These are phyloP conservation scores for Aspergillus alliaceus DNA, from an alignment of 2,329 filamentous ascomycete species.

Conservation along the genomic window DNA sequence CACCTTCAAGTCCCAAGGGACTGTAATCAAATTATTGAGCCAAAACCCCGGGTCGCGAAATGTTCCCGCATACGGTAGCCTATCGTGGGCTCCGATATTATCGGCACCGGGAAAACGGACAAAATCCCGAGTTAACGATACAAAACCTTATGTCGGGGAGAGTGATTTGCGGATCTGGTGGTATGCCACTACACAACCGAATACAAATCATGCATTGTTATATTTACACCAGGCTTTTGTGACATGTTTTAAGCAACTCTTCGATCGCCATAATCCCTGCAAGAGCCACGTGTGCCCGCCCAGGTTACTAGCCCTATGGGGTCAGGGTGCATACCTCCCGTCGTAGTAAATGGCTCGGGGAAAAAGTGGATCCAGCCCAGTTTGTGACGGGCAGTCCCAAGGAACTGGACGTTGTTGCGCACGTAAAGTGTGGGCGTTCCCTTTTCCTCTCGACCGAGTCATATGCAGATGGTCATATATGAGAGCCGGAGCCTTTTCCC, in stretches of 20 bases:
- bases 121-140: no score
- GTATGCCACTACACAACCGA: no score
- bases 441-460: background rate
- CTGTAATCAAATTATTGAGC: background rate
- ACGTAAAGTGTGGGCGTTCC: background rate
- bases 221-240: no score
- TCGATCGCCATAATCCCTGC: slow-evolving; percentile 1
- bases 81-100: no score
- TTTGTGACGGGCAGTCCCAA: background rate
- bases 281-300: slow-evolving; percentile 1
- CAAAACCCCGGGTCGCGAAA: background rate
- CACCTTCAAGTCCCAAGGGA: background rate
- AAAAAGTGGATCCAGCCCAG: background rate
- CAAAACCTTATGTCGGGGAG: no score
- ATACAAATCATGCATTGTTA: background rate
- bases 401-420: background rate
- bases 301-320: background rate
- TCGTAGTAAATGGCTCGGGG: background rate
- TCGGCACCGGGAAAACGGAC: no score
- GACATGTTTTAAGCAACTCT: background rate
- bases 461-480: background rate
- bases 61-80: background rate
- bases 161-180: no score
- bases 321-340: no score
- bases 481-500: background rate